These are phyloP conservation scores for Boletus subparvulus DNA, from an alignment of 768 basidiomycete genomes.

Conservation along the genomic window DNA sequence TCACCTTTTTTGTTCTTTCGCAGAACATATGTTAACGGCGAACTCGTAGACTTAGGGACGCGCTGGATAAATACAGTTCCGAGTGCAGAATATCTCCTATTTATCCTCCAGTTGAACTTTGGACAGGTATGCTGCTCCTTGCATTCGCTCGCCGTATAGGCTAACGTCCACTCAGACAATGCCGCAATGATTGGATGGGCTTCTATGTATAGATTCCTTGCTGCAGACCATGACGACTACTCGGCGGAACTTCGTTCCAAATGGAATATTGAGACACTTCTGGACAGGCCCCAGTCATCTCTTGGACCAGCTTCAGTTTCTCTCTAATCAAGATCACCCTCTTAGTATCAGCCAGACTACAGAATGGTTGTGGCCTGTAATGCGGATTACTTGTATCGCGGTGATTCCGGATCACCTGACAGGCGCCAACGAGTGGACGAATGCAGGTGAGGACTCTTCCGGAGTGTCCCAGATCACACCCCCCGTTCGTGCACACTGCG, in stretches of 20 bases:
- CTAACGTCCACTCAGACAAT: constrained; percentile 59
- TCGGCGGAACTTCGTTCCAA: constrained; percentile 59
- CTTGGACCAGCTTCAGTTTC: not conserved
- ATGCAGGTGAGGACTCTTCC: not conserved
- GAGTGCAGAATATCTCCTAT: constrained; percentile 44
- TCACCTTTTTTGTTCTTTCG: constrained; percentile 12
- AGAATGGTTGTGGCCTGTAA: not conserved
- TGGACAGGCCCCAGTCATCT: not conserved
- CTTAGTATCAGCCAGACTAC: not conserved
- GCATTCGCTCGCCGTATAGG: too few relatives aligned
- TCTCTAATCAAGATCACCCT: not conserved
- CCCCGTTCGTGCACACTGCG: not conserved
- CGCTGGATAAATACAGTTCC: constrained; percentile 27
- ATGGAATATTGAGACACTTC: constrained; percentile 70
- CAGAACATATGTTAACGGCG: not conserved
- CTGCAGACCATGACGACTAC: constrained; percentile 59
- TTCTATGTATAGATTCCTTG: constrained; percentile 76
- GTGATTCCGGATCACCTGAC: not conserved
- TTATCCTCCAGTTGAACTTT: constrained; percentile 84
- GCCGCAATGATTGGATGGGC: constrained; percentile 98
- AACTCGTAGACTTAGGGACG: constrained; percentile 32
- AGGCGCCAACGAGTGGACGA: not conserved
- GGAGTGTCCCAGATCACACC: not conserved
- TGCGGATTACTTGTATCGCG: not conserved
- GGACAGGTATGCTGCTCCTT: too few relatives aligned